These are phyloP conservation scores for Camelina hispida DNA, from an alignment of 345 rosid species.

Conservation along the genomic window DNA sequence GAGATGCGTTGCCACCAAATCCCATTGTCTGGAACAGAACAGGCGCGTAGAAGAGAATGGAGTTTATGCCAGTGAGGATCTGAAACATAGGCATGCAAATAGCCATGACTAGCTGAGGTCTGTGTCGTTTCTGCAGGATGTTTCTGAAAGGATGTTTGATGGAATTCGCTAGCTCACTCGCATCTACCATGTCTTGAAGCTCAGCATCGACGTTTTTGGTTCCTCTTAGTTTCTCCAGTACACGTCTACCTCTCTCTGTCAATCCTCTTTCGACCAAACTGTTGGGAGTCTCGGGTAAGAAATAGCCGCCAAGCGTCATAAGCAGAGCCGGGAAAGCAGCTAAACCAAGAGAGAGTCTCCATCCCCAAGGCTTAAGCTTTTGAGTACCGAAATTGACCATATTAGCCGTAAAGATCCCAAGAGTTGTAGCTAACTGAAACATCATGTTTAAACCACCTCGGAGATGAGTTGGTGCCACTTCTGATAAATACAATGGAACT, in stretches of 20 bases:
- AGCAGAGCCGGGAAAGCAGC: slow-evolving; percentile 82
- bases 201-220: slow-evolving; percentile 73
- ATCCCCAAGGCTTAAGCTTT: slow-evolving; percentile 83
- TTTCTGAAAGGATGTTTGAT: slow-evolving; percentile 86
- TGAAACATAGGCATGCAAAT: slow-evolving; percentile 84
- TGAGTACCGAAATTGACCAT: slow-evolving; percentile 92
- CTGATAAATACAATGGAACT: slow-evolving; percentile 86
- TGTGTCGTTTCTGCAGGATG: slow-evolving; percentile 69
- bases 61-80: slow-evolving; percentile 92
- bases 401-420: slow-evolving; percentile 86
- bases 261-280: slow-evolving; percentile 77
- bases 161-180: slow-evolving; percentile 83
- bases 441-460: slow-evolving; percentile 90
- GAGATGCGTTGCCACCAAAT: slow-evolving; percentile 75
- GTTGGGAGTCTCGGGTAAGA: slow-evolving; percentile 90
- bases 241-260: slow-evolving; percentile 60
- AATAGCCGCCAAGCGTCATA: slow-evolving; percentile 80
- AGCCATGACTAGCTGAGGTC: slow-evolving; percentile 88
- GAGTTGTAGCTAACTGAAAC: slow-evolving; percentile 94
- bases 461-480: slow-evolving; percentile 94
- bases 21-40: slow-evolving; percentile 93
- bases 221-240: slow-evolving; percentile 78
- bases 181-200: slow-evolving; percentile 85
- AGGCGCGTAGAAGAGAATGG: slow-evolving; percentile 94
- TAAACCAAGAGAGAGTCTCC: slow-evolving; percentile 95